phyloP scores from a whole-genome alignment of 208 protist genomes.

The Leptomonas pyrrhocoris region DNA sequence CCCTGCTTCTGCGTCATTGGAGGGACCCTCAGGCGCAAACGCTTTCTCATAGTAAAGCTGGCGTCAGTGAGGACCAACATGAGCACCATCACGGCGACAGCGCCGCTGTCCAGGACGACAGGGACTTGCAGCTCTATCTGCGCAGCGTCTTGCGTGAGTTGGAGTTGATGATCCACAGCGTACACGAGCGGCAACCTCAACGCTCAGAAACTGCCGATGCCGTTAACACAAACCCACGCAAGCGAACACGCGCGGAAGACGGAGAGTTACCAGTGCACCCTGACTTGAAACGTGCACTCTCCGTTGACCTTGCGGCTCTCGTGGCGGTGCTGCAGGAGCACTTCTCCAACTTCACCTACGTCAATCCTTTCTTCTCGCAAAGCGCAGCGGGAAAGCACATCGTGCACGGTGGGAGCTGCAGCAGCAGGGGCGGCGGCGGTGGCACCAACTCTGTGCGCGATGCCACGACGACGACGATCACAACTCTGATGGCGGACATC shows the following conservation, averaged over 20 bases:
- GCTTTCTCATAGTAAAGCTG: neutral
- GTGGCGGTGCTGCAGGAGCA: slow-evolving; percentile 42
- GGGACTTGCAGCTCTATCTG: slow-evolving; percentile 11
- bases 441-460: too few relatives aligned
- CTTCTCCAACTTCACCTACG: slow-evolving; percentile 30
- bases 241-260: neutral
- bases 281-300: too few relatives aligned
- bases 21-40: neutral
- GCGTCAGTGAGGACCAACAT: too few relatives aligned
- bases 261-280: neutral
- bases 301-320: slow-evolving; percentile 35
- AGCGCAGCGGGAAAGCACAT: too few relatives aligned
- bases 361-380: slow-evolving; percentile 21
- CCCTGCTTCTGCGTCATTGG: neutral
- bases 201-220: too few relatives aligned
- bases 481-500: too few relatives aligned
- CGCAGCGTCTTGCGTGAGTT: slow-evolving; percentile 13
- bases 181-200: too few relatives aligned
- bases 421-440: too few relatives aligned
- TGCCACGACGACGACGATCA: too few relatives aligned
- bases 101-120: neutral
- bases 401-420: neutral
- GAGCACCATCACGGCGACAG: too few relatives aligned
- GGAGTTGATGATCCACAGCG: neutral
- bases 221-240: neutral